Evolutionary conservation across 306 rosid genomes (phyloP).

Genomic region (Prunus campanulata): DNA sequence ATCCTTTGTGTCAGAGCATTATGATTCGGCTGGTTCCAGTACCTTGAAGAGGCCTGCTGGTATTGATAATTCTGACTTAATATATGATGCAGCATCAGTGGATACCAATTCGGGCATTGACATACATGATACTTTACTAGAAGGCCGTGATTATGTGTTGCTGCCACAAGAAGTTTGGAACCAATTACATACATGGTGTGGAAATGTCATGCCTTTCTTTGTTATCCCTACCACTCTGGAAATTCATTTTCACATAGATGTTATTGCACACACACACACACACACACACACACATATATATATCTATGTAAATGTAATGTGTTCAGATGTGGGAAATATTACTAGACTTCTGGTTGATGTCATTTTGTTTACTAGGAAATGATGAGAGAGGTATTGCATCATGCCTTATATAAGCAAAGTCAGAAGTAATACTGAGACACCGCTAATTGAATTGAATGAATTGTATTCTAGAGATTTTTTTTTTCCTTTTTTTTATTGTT

Average conservation of each 20-base stretch:
- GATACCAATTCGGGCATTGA: slow-evolving; percentile 51
- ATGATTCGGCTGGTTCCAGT: slow-evolving; percentile 59
- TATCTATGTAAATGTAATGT: too few species aligned
- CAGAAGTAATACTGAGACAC: neutral
- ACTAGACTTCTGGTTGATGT: neutral
- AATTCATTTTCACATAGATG: slow-evolving; percentile 10
- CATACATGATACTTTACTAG: slow-evolving; percentile 78
- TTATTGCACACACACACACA: neutral
- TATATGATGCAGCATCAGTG: slow-evolving; percentile 58
- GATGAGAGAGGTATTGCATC: neutral
- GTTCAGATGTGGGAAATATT: neutral
- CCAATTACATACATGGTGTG: slow-evolving; percentile 68
- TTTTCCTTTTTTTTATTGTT: neutral
- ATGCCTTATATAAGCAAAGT: neutral
- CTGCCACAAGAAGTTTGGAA: slow-evolving; percentile 93
- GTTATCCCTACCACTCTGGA: neutral
- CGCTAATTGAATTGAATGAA: neutral
- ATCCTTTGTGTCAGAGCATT: slow-evolving; percentile 59
- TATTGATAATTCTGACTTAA: slow-evolving; percentile 89
- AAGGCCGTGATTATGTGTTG: slow-evolving; percentile 94
- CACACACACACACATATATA: neutral
- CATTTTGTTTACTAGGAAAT: neutral
- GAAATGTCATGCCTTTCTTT: slow-evolving; percentile 19
- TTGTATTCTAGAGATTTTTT: neutral
- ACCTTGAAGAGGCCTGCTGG: slow-evolving; percentile 64